Base-by-base conservation (phyloP, 106 monocot genomes). In the Allium fistulosum region DNA sequence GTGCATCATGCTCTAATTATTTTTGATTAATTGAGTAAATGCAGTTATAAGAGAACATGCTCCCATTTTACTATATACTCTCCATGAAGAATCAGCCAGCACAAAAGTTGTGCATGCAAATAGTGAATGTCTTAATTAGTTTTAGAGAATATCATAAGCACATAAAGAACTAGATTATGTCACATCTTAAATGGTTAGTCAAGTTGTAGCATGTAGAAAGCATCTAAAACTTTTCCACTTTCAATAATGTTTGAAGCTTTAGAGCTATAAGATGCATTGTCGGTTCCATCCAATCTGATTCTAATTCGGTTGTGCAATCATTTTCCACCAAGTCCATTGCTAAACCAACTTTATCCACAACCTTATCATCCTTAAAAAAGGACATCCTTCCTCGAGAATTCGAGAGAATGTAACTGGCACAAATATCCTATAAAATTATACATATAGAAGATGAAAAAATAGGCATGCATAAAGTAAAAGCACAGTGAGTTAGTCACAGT, bases 211-310 rank as follows among this genome's bases (percentile, higher is more conserved):
- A 75, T 65, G 50, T 57, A 86, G 72, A 89, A 79, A 61, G 88
- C 85, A 75, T 88, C 77, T 7, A 85, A 17, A 76, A 82, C 71
- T 51, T 73, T 80, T 56, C 78, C 70, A n/a, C 60, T 61, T 62
- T 74, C 76, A 48, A 47, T 66, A 66, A 76, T 57, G 48, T 67
- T 56, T 45, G 57, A 27, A 70, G 69, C 45, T 51, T 53, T 62
- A 18, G 77, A 72, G 61, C 60, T 81, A 59, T 72, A 70, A 87
- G 51, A 47, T 79, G 69, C 49, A 77, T 45, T 6, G 79, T 60
- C 22, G 87, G 91, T 58, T 91, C 87, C 28, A 77, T 78, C 81
- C 91, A 91, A 53, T 86, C 79, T 61, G 73, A 66, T 53, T 75
- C 76, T 26, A 74, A 79, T 64, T 59, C 80, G 22, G 61, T 26